Percentiles rank a stretch among this genome's conserved stretches.
phyloP scores from a whole-genome alignment of 139 green algal species.

The Axilococcus clingmanii region DNA sequence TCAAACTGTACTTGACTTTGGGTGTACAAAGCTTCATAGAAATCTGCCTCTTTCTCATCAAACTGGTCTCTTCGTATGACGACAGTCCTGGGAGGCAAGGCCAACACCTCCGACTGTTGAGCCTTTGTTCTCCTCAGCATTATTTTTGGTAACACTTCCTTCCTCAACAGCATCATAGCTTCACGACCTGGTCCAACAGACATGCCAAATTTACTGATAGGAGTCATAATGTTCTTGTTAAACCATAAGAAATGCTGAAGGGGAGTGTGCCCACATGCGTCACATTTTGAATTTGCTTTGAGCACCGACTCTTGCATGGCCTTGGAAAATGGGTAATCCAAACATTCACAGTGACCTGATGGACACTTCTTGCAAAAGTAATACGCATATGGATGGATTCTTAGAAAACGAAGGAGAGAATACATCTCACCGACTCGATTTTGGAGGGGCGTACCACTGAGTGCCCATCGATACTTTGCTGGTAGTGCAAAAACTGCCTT shows the following conservation, averaged over 20 bases:
- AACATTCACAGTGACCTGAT: slow-evolving; percentile 36
- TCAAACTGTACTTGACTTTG: slow-evolving; percentile 74
- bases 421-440: slow-evolving; percentile 91
- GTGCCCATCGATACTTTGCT: slow-evolving; percentile 60
- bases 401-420: slow-evolving; percentile 77
- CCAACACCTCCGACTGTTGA: slow-evolving; percentile 83
- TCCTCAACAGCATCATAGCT: slow-evolving; percentile 66
- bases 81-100: slow-evolving; percentile 70
- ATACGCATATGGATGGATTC: slow-evolving; percentile 79
- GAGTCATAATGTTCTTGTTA: slow-evolving; percentile 47
- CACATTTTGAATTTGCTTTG: slow-evolving; percentile 15
- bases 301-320: slow-evolving; percentile 6
- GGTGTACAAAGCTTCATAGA: slow-evolving; percentile 82
- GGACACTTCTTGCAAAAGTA: slow-evolving; percentile 85
- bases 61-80: slow-evolving; percentile 60
- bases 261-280: slow-evolving; percentile 20
- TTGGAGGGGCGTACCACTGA: slow-evolving; percentile 77
- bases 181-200: slow-evolving; percentile 43
- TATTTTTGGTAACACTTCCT: slow-evolving; percentile 49
- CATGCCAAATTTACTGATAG: slow-evolving; percentile 62
- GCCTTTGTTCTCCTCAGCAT: slow-evolving; percentile 87
- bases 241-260: slow-evolving; percentile 77
- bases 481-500: slow-evolving; percentile 76
- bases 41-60: slow-evolving; percentile 76
- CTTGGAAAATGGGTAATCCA: slow-evolving; percentile 60